Conservation (phyloP, 768 basidiomycete species). For the Cubamyces sp. region DNA sequence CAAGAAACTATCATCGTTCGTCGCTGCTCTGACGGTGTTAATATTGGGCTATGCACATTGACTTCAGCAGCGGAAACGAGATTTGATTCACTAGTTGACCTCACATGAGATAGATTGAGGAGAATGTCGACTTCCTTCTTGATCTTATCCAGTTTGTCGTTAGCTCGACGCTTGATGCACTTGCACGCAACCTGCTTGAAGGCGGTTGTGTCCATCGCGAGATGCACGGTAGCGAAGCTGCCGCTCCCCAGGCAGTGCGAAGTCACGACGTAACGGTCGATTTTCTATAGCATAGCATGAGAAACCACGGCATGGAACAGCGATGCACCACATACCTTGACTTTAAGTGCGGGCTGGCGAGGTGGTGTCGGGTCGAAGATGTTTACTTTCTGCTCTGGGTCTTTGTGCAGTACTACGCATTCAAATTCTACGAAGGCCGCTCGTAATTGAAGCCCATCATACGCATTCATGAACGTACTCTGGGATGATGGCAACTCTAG, state of each 20-base stretch:
- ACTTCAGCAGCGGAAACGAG: not conserved
- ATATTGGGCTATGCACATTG: constrained; percentile 67
- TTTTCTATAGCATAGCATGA: constrained; percentile 42
- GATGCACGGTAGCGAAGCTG: constrained; percentile 81
- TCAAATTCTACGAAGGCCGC: constrained; percentile 55
- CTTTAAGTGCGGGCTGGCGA: constrained; percentile 55
- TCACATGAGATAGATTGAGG: constrained; percentile 70
- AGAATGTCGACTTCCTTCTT: constrained; percentile 83
- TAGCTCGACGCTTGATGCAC: constrained; percentile 68
- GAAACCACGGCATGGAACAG: not conserved
- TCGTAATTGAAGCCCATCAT: not conserved
- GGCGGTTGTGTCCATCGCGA: constrained; percentile 66
- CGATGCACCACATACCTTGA: constrained; percentile 30
- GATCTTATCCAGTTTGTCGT: constrained; percentile 59
- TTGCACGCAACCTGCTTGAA: constrained; percentile 84
- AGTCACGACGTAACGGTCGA: constrained; percentile 74
- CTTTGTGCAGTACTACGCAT: constrained; percentile 62
- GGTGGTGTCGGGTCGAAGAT: constrained; percentile 70
- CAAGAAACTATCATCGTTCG: constrained; percentile 32
- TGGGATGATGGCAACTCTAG: constrained; percentile 70
- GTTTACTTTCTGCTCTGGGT: constrained; percentile 53
- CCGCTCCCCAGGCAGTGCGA: constrained; percentile 81
- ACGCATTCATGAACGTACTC: constrained; percentile 41
- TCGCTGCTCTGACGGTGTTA: constrained; percentile 74
- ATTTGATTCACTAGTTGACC: constrained; percentile 24